Conservation (phyloP, 805 yeast species). For the Candida maesae region DNA sequence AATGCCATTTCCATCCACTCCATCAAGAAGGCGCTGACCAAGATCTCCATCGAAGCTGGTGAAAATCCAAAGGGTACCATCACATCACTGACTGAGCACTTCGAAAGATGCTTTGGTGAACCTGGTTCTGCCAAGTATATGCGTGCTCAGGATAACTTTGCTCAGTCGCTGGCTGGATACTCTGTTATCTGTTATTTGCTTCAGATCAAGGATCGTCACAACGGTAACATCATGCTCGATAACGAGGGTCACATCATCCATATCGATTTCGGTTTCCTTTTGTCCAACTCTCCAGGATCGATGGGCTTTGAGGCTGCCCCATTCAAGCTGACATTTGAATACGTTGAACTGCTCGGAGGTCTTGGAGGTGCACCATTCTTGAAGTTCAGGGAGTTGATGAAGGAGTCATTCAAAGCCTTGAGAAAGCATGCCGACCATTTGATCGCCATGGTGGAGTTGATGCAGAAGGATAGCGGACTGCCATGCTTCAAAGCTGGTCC, state of each 20-base stretch:
- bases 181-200: slow-evolving; percentile 85
- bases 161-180: slow-evolving; percentile 84
- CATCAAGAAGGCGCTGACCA: slow-evolving; percentile 86
- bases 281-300: slow-evolving; percentile 94
- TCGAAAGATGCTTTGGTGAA: slow-evolving; percentile 69
- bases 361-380: slow-evolving; percentile 54
- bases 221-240: slow-evolving; percentile 96
- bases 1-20: slow-evolving; percentile 94
- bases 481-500: slow-evolving; percentile 93
- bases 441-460: slow-evolving; percentile 81
- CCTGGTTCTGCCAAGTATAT: slow-evolving; percentile 49
- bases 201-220: slow-evolving; percentile 94
- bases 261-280: slow-evolving; percentile 91
- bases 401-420: slow-evolving; percentile 68
- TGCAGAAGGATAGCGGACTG: slow-evolving; percentile 85
- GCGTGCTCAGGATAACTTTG: slow-evolving; percentile 81
- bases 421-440: slow-evolving; percentile 72
- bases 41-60: slow-evolving; percentile 61
- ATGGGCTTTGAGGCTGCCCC: slow-evolving; percentile 98
- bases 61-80: slow-evolving; percentile 68
- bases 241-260: slow-evolving; percentile 93
- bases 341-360: slow-evolving; percentile 87
- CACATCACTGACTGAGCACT: slow-evolving; percentile 76
- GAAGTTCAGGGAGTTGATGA: slow-evolving; percentile 59
- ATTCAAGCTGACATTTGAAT: slow-evolving; percentile 86